Evolutionary conservation across 768 basidiomycete species (phyloP).

Genomic region (Candolleomyces aberdarensis): DNA sequence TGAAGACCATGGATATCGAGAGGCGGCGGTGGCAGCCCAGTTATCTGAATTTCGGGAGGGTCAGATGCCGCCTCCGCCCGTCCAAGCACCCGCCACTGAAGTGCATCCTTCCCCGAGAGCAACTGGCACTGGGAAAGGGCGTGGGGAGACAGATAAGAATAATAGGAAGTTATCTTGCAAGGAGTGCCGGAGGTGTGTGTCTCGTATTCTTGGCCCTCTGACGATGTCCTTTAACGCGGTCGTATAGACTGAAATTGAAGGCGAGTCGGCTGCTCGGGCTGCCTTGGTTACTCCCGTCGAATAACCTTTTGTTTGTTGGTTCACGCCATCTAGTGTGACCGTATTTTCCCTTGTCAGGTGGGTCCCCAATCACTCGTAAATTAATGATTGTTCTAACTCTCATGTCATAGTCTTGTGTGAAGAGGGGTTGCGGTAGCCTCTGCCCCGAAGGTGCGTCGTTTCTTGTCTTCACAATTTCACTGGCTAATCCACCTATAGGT

Average conservation of each 20-base stretch:
- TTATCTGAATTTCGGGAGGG: background rate
- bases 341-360: slow-evolving; percentile 62
- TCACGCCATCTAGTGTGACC: slow-evolving; percentile 47
- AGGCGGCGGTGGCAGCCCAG: background rate
- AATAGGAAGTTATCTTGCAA: slow-evolving; percentile 47
- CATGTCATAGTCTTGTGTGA: slow-evolving; percentile 51
- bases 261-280: slow-evolving; percentile 17
- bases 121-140: background rate
- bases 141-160: slow-evolving; percentile 8
- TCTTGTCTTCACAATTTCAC: background rate
- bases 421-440: slow-evolving; percentile 61
- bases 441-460: slow-evolving; percentile 51
- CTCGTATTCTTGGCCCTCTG: background rate
- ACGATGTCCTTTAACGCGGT: slow-evolving; percentile 1
- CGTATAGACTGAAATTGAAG: slow-evolving; percentile 46
- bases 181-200: slow-evolving; percentile 45
- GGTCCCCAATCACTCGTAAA: slow-evolving; percentile 1
- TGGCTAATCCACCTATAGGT: slow-evolving; percentile 30
- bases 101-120: background rate
- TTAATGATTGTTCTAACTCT: slow-evolving; percentile 13
- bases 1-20: slow-evolving; percentile 9
- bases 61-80: background rate
- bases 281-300: background rate
- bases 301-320: background rate
- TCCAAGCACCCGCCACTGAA: background rate